Evolutionary conservation across 1,284 basidiomycete genomes (phyloP), one percentile per base, ranked within the genome.

Genomic region (Clitocybe nebularis): DNA sequence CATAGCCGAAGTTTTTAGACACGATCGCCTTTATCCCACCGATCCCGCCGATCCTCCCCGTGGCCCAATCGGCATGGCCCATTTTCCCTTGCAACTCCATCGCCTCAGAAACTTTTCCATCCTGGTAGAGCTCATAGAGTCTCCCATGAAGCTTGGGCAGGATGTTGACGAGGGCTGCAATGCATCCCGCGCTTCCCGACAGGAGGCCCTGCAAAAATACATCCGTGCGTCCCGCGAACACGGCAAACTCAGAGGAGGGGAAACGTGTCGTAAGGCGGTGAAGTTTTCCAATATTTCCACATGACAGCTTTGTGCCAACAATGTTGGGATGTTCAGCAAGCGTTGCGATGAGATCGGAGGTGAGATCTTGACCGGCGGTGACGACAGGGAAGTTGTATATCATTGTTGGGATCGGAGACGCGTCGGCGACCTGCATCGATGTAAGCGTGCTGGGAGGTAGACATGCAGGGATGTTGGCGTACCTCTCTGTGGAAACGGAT

Each of bases 361-460:
- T 84, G 43, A 95, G 79, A 60, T 96, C 89, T 51, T 91, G 78
- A 7, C 92, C 91, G 0, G 89, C 81, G 0, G 89, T 88, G 8
- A 85, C 83, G 19, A 67, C 64, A 34, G 93, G 89, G 69, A 92
- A 94, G 67, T 94, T 94, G 74, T 95, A 95, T 39, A 94, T 75
- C 83, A 95, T 84, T 32, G 85, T 81, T 0, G 91, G 92, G 36
- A 95, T 75, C 0, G 89, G 88, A 1, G 84, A 89, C 1, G 73
- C 75, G 56, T 89, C 86, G 19, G 91, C 88, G 10, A 93, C 87
- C 75, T 89, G 56, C 13, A 9, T 36, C 16, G 6, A 40, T 33
- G n/a, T 26, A 7, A n/a, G 26, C 8, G 19, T n/a, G n/a, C n/a
- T n/a, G n/a, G n/a, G n/a, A n/a, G n/a, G n/a, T n/a, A n/a, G n/a